Conservation (phyloP, 257 asterid genomes). For the Capsicum chinense region DNA sequence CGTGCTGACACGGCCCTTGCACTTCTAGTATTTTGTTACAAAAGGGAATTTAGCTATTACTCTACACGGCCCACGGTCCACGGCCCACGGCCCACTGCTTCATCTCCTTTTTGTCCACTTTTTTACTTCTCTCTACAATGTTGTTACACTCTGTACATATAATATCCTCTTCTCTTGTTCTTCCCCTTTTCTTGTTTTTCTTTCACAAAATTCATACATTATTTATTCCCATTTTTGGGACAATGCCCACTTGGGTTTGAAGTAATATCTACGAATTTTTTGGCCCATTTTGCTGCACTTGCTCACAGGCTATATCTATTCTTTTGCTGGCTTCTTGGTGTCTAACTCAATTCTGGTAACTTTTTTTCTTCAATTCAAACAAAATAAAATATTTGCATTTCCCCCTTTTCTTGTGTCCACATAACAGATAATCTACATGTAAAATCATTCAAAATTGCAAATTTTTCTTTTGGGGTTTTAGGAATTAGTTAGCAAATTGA, state of each 20-base stretch:
- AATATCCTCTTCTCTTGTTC: no score
- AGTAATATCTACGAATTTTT: background rate
- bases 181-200: no score
- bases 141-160: no score
- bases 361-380: background rate
- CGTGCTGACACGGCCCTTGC: no score
- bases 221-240: background rate
- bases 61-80: no score
- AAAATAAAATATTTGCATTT: background rate
- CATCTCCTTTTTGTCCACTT: no score
- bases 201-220: no score
- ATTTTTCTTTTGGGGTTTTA: background rate
- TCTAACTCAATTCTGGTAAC: slow-evolving; percentile 7
- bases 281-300: background rate
- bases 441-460: background rate
- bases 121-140: no score
- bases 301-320: background rate
- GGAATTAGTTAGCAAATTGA: slow-evolving; percentile 18
- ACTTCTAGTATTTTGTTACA: no score
- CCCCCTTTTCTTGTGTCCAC: background rate
- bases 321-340: no score
- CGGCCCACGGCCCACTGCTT: no score
- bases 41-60: no score
- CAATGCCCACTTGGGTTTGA: background rate
- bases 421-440: background rate